phyloP scores from a whole-genome alignment of 2,329 filamentous ascomycete species.

The Raffaelea arxii region DNA sequence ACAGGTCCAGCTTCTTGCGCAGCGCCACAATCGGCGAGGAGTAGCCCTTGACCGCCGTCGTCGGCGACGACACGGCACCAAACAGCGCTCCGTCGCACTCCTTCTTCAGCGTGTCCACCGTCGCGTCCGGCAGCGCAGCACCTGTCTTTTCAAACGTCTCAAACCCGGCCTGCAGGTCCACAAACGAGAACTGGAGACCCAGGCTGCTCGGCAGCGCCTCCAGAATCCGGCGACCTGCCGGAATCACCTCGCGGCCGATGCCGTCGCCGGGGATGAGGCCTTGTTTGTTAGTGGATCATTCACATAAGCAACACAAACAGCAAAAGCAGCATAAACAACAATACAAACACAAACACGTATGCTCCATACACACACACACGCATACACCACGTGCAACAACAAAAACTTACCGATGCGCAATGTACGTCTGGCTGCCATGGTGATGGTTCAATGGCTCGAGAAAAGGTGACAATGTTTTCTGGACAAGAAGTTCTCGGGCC shows the following conservation, averaged over 20 bases:
- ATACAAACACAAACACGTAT: too few species aligned
- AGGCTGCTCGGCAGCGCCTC: conserved; percentile 89
- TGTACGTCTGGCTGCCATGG: conserved; percentile 49
- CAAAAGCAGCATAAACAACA: neutral
- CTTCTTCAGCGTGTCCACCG: conserved; percentile 75
- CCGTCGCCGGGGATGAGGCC: conserved; percentile 96
- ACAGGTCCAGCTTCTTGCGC: conserved; percentile 88
- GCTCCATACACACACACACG: too few species aligned
- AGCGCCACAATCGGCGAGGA: conserved; percentile 94
- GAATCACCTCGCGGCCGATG: conserved; percentile 97
- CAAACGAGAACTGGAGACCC: conserved; percentile 86
- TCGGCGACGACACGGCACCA: conserved; percentile 88
- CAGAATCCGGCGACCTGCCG: conserved; percentile 80
- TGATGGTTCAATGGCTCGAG: conserved; percentile 22
- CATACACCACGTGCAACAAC: too few species aligned
- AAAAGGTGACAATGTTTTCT: neutral
- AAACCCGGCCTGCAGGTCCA: conserved; percentile 87
- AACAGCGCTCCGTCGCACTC: conserved; percentile 96
- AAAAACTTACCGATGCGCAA: conserved; percentile 53
- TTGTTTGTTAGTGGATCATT: conserved; percentile 24
- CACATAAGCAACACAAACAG: neutral
- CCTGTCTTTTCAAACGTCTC: conserved; percentile 89
- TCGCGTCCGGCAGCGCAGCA: conserved; percentile 78
- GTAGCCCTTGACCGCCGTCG: conserved; percentile 85
- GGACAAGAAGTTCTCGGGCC: conserved; percentile 1